A percentile compares a stretch with the other conserved stretches of the same genome.
phyloP scores from a whole-genome alignment of 805 yeast species.

The Kuraishia hungarica region DNA sequence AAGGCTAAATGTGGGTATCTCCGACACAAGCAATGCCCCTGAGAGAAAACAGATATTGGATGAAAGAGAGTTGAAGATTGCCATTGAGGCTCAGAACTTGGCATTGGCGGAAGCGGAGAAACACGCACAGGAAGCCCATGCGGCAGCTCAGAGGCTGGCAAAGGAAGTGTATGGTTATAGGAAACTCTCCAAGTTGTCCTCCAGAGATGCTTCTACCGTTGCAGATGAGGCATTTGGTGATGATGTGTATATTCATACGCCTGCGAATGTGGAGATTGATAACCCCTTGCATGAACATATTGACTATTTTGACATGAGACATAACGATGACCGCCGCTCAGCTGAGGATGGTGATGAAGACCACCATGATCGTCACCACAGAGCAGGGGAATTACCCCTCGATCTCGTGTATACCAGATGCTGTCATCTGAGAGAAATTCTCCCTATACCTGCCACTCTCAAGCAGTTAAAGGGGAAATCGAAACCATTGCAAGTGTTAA shows the following conservation, averaged over 20 bases:
- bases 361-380: conserved; percentile 2
- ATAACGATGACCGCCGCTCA: conserved; percentile 24
- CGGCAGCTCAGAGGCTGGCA: conserved; percentile 62
- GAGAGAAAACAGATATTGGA: conserved; percentile 23
- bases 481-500: conserved; percentile 44
- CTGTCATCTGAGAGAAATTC: conserved; percentile 38
- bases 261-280: conserved; percentile 44
- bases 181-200: conserved; percentile 15
- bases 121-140: conserved; percentile 72
- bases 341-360: conserved; percentile 8
- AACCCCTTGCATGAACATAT: conserved; percentile 51
- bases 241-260: conserved; percentile 8
- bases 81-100: conserved; percentile 48
- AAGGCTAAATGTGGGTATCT: conserved; percentile 59
- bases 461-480: conserved; percentile 44
- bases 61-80: conserved; percentile 42
- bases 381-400: conserved; percentile 24
- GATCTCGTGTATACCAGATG: conserved; percentile 43
- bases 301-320: conserved; percentile 20
- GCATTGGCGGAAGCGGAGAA: conserved; percentile 54
- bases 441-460: conserved; percentile 42
- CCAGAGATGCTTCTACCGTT: conserved; percentile 6
- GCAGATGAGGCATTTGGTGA: conserved; percentile 1
- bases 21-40: conserved; percentile 31
- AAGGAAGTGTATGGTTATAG: conserved; percentile 49